Conservation (phyloP, 371 early-diverging fungal species). For the Circinella minor region DNA sequence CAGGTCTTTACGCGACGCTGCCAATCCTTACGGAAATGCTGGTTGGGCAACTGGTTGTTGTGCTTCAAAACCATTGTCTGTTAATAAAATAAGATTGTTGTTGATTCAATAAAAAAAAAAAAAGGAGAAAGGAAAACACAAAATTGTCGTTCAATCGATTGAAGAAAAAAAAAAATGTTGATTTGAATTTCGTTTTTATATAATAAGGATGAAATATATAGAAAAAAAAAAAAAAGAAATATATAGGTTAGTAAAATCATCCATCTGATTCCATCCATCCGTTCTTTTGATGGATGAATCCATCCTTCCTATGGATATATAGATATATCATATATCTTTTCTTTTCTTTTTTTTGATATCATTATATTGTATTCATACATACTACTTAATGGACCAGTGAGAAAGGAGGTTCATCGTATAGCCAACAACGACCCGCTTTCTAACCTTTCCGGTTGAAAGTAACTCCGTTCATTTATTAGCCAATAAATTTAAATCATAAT, state of each 20-base stretch:
- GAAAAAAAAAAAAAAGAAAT: not conserved
- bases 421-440: not conserved
- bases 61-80: constrained; percentile 83
- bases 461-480: not conserved
- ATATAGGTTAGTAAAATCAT: not conserved
- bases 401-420: constrained; percentile 16
- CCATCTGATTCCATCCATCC: constrained; percentile 17
- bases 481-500: not conserved
- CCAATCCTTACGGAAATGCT: constrained; percentile 99
- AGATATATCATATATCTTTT: not conserved
- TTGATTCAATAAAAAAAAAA: not conserved
- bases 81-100: not conserved
- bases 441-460: constrained; percentile 1
- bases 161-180: constrained; percentile 10
- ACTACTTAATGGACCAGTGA: constrained; percentile 8
- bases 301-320: not conserved
- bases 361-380: not conserved
- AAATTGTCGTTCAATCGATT: too few species aligned
- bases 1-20: constrained; percentile 97
- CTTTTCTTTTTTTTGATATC: too few species aligned
- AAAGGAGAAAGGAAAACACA: not conserved
- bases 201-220: constrained; percentile 9
- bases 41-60: constrained; percentile 99
- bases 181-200: constrained; percentile 1
- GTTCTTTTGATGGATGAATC: constrained; percentile 13